phyloP scores from a whole-genome alignment of 768 basidiomycete species.

The Russula virescens region DNA sequence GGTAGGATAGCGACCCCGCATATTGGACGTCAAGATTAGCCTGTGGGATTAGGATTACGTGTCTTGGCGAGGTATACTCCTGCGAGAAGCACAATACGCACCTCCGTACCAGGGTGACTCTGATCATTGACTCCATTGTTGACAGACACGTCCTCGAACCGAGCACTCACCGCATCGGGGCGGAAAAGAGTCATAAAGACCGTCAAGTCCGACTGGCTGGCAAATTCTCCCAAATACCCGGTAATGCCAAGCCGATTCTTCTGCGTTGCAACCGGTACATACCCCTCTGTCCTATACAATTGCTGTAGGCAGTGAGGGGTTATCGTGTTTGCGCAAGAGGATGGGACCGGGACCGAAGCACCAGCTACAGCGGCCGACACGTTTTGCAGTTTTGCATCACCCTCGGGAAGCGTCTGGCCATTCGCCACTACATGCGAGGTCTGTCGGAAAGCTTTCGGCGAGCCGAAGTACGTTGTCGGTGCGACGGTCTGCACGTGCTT shows the following conservation, averaged over 20 bases:
- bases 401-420: constrained; percentile 34
- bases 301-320: constrained; percentile 34
- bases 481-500: constrained; percentile 52
- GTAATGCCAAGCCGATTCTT: constrained; percentile 33
- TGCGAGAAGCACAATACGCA: constrained; percentile 21
- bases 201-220: constrained; percentile 44
- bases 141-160: background rate
- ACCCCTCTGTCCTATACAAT: constrained; percentile 33
- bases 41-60: constrained; percentile 12
- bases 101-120: constrained; percentile 51
- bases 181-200: constrained; percentile 35
- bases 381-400: constrained; percentile 22
- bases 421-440: constrained; percentile 52
- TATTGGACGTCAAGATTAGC: constrained; percentile 37
- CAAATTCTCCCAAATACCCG: constrained; percentile 47
- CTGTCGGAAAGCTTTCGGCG: constrained; percentile 45
- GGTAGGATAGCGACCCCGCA: constrained; percentile 35
- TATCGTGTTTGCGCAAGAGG: constrained; percentile 38
- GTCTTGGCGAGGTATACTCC: background rate
- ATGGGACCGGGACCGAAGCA: constrained; percentile 38
- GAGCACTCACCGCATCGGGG: background rate
- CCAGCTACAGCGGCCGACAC: background rate
- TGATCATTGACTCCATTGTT: constrained; percentile 25
- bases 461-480: constrained; percentile 58
- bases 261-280: constrained; percentile 29